A percentile compares a stretch with the other conserved stretches of the same genome.
Conservation (phyloP, 306 rosid genomes). For the Vigna hirtella region DNA sequence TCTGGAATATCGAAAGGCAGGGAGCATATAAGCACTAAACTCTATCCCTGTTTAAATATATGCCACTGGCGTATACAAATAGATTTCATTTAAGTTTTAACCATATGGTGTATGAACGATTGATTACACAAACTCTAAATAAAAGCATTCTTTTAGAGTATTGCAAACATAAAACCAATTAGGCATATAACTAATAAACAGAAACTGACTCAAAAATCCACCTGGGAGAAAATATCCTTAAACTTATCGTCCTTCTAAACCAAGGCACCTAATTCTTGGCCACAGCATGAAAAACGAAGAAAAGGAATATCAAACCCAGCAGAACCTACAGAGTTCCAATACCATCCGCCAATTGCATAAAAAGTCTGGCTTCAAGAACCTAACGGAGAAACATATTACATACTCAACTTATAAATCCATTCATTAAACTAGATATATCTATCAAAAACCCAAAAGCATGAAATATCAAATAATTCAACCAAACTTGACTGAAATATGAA, state of each 20-base stretch:
- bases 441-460: constrained; percentile 50
- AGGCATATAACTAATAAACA: constrained; percentile 54
- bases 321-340: constrained; percentile 49
- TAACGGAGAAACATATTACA: constrained; percentile 48
- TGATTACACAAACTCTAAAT: constrained; percentile 10
- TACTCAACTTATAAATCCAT: constrained; percentile 59
- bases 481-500: constrained; percentile 57
- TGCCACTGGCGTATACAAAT: neutral
- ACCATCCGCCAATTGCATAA: constrained; percentile 54
- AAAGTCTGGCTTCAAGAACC: constrained; percentile 58
- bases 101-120: neutral
- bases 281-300: constrained; percentile 44
- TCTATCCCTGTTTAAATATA: neutral
- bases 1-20: neutral
- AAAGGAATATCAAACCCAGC: constrained; percentile 50
- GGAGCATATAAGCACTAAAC: neutral
- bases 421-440: constrained; percentile 57
- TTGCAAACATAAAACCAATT: constrained; percentile 45
- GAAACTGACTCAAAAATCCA: constrained; percentile 59
- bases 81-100: neutral
- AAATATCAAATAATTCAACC: constrained; percentile 50
- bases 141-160: neutral
- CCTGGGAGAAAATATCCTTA: constrained; percentile 42
- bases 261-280: constrained; percentile 56
- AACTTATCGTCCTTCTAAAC: constrained; percentile 48